A percentile compares a stretch with the other conserved stretches of the same genome.
phyloP scores from a whole-genome alignment of 78 protist genomes.

The Dictyostelium intermedium region DNA sequence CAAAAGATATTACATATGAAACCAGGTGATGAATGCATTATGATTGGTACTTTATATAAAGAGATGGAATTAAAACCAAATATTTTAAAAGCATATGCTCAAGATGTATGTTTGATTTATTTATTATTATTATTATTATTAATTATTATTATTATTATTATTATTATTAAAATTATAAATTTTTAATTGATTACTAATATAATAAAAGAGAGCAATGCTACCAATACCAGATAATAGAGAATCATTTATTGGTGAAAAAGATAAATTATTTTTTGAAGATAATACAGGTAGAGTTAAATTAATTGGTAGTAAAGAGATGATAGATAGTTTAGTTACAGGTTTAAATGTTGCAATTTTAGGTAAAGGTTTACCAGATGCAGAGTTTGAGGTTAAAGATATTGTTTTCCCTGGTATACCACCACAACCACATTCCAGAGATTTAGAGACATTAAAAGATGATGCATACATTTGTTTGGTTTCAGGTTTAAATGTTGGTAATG shows the following conservation, averaged over 20 bases:
- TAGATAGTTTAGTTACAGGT: slow-evolving; percentile 59
- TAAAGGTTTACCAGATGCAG: slow-evolving; percentile 50
- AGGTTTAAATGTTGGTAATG: slow-evolving; percentile 31
- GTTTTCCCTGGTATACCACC: slow-evolving; percentile 67
- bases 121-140: neutral
- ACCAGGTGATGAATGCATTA: slow-evolving; percentile 56
- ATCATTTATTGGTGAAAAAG: slow-evolving; percentile 26
- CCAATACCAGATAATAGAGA: slow-evolving; percentile 48
- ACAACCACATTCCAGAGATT: slow-evolving; percentile 24
- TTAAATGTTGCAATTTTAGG: slow-evolving; percentile 74
- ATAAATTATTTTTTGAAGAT: slow-evolving; percentile 75
- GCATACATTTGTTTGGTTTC: slow-evolving; percentile 33
- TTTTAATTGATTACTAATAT: neutral
- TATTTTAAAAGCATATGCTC: slow-evolving; percentile 67
- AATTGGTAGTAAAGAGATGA: slow-evolving; percentile 31
- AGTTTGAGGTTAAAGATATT: slow-evolving; percentile 69
- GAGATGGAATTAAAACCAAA: slow-evolving; percentile 77
- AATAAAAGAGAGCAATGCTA: slow-evolving; percentile 65
- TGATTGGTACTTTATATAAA: slow-evolving; percentile 77
- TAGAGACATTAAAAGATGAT: slow-evolving; percentile 29
- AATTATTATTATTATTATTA: neutral
- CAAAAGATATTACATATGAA: slow-evolving; percentile 71
- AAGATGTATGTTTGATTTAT: slow-evolving; percentile 40
- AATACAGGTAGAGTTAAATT: slow-evolving; percentile 78
- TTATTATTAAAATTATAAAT: neutral